Evolutionary conservation across 805 yeast genomes (phyloP), one percentile per base, ranked within the genome.

Genomic region (Candida khao-thaluensis): DNA sequence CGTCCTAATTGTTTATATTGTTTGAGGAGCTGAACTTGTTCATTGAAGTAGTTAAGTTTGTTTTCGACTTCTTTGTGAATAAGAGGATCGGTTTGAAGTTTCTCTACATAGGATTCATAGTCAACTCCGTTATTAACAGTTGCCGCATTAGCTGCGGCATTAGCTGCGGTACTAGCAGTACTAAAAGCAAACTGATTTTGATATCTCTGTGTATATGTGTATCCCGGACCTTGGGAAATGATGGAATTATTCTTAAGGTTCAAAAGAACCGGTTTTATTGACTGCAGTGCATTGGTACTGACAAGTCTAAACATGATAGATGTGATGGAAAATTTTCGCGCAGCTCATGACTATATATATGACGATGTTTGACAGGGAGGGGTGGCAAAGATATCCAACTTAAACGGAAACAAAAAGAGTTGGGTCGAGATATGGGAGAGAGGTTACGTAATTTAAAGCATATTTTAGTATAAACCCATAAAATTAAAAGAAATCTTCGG

Each of bases 261-360:
- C 35, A 66, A 52, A 35, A 66, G 46, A 18, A 50, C 66, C 9
- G 72, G 71, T 43, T 67, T 58, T 35, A 68, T 47, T 30, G 62
- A 54, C 40, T 55, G 59, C 40, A 54, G 64, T 14, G 71, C 59
- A 47, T 64, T 66, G n/a, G 62, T 37, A 12, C 67, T 51, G 17
- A 66, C 57, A 32, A 68, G 55, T 46, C 71, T 59, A 41, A 67
- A 66, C 72, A 67, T 67, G 27, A 31, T 18, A 4, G 15, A 17
- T 12, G 17, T 26, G 17, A 9, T 12, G 10, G 26, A 31, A 31
- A 31, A 20, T 31, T 31, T 31, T 31, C 35, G 35, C 35, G 12
- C 32, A 17, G 17, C 26, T 31, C 17, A 31, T 31, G 35, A 31
- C 35, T 29, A 14, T 29, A 29, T 29, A 29, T 29, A 17, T n/a